phyloP scores from a whole-genome alignment of 1,284 basidiomycete genomes.

The Xerocomus amazonicus region DNA sequence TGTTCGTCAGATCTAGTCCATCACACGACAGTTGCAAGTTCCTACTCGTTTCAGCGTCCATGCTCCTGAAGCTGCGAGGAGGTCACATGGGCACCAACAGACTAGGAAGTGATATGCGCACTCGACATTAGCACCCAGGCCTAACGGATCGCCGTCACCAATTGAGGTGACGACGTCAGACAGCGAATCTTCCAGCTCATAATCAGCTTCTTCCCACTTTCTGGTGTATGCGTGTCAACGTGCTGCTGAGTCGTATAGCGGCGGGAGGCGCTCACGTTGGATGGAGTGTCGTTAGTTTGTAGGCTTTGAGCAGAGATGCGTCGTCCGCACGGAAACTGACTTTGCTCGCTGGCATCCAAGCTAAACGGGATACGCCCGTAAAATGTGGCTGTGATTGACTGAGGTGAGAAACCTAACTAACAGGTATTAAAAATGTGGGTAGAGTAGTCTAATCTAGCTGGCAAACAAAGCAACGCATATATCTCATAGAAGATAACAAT shows the following conservation, averaged over 20 bases:
- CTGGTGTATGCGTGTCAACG: constrained; percentile 36
- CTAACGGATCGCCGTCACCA: constrained; percentile 65
- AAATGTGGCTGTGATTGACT: constrained; percentile 21
- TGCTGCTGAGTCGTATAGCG: background rate
- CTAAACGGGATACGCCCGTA: background rate
- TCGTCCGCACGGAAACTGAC: constrained; percentile 70
- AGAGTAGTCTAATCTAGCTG: constrained; percentile 7
- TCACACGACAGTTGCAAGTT: background rate
- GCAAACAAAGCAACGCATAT: constrained; percentile 10
- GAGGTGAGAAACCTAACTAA: too few species aligned
- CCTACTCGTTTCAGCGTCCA: constrained; percentile 72
- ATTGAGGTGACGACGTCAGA: constrained; percentile 56
- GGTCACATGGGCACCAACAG: constrained; percentile 7
- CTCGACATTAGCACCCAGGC: constrained; percentile 60
- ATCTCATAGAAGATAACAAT: constrained; percentile 2
- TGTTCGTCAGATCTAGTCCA: constrained; percentile 15
- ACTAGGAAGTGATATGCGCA: constrained; percentile 35
- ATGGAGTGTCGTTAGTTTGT: constrained; percentile 63
- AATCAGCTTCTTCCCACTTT: constrained; percentile 78
- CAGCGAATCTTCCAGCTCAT: constrained; percentile 68
- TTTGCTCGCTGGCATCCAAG: constrained; percentile 35
- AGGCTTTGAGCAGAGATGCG: constrained; percentile 68
- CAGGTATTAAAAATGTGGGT: constrained; percentile 8
- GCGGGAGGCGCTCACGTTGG: constrained; percentile 53
- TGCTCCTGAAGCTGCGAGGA: constrained; percentile 50